phyloP scores from a whole-genome alignment of 495 filamentous ascomycete species.

The Penicillium pulvis region DNA sequence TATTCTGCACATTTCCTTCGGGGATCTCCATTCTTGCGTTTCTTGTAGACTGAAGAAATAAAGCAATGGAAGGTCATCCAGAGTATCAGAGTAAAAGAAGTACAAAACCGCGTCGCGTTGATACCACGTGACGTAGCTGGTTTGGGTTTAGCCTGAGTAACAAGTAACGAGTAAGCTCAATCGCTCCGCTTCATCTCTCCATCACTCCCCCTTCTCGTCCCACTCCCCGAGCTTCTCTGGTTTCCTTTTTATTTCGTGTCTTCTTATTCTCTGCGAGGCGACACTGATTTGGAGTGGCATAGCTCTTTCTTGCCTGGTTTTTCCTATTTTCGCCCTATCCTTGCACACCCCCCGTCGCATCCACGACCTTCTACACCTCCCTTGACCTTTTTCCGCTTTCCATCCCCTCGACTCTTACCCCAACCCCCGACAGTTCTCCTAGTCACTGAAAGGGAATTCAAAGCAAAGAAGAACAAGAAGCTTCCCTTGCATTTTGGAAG shows the following conservation, averaged over 20 bases:
- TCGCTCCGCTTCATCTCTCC: constrained; percentile 8
- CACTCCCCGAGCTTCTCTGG: constrained; percentile 6
- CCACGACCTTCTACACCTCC: constrained; percentile 19
- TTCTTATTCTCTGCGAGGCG: not conserved
- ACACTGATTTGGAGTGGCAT: constrained; percentile 16
- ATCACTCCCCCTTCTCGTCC: constrained; percentile 10
- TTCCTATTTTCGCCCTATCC: constrained; percentile 22
- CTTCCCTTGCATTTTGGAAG: constrained; percentile 1
- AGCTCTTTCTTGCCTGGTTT: constrained; percentile 23
- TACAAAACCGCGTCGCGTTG: constrained; percentile 8
- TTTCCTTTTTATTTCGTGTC: not conserved
- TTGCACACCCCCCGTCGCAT: constrained; percentile 26
- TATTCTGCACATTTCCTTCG: constrained; percentile 36
- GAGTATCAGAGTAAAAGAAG: not conserved
- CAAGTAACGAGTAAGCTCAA: constrained; percentile 14
- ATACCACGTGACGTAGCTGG: constrained; percentile 6
- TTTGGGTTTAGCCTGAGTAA: constrained; percentile 2
- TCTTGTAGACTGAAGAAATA: not conserved
- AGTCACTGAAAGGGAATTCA: constrained; percentile 17
- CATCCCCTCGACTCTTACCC: constrained; percentile 11
- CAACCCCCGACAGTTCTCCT: constrained; percentile 8
- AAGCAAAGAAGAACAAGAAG: not conserved
- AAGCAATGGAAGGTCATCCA: not conserved
- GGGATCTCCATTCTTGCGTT: constrained; percentile 35
- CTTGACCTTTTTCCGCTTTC: constrained; percentile 14